These are phyloP conservation scores for Cadophora sp. DNA, from an alignment of 2,329 filamentous ascomycete species.

Conservation along the genomic window DNA sequence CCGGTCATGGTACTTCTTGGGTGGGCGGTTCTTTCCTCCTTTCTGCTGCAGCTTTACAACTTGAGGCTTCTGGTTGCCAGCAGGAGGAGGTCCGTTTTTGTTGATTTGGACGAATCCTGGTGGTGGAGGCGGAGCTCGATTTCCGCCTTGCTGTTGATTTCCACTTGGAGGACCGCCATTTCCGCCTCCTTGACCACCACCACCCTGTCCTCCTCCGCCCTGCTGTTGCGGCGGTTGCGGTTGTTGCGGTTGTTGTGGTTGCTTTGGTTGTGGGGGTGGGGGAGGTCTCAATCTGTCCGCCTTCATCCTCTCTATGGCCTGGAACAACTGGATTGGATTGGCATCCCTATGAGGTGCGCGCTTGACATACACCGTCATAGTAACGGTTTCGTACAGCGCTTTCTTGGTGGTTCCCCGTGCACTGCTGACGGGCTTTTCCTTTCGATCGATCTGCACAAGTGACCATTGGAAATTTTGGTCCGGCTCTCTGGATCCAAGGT, in stretches of 20 bases:
- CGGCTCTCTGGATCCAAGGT: conserved; percentile 34
- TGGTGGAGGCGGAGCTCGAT: conserved; percentile 1
- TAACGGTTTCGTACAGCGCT: conserved; percentile 34
- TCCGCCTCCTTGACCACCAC: conserved; percentile 8
- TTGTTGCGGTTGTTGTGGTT: conserved; percentile 19
- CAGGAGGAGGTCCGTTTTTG: conserved; percentile 5
- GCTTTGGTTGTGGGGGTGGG: conserved; percentile 23
- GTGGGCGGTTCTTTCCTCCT: conserved; percentile 14
- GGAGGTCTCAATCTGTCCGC: conserved; percentile 26
- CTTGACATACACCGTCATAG: conserved; percentile 42
- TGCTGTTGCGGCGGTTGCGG: conserved; percentile 22
- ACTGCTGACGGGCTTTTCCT: conserved; percentile 12
- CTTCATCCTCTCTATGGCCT: conserved; percentile 34
- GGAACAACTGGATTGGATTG: conserved; percentile 33
- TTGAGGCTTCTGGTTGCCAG: conserved; percentile 10
- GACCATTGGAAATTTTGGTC: conserved; percentile 42
- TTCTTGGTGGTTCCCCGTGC: conserved; percentile 28
- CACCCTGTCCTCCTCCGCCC: conserved; percentile 5
- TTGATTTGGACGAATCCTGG: conserved; percentile 11
- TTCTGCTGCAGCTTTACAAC: not conserved
- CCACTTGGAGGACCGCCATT: conserved; percentile 4
- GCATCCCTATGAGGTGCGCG: conserved; percentile 32
- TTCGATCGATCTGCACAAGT: conserved; percentile 40
- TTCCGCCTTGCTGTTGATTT: conserved; percentile 8
- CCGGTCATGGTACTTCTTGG: conserved; percentile 16